A percentile compares a stretch with the other conserved stretches of the same genome.
Evolutionary conservation across 2,329 filamentous ascomycete species (phyloP).

Genomic region (Colletotrichum orchidophilum): DNA sequence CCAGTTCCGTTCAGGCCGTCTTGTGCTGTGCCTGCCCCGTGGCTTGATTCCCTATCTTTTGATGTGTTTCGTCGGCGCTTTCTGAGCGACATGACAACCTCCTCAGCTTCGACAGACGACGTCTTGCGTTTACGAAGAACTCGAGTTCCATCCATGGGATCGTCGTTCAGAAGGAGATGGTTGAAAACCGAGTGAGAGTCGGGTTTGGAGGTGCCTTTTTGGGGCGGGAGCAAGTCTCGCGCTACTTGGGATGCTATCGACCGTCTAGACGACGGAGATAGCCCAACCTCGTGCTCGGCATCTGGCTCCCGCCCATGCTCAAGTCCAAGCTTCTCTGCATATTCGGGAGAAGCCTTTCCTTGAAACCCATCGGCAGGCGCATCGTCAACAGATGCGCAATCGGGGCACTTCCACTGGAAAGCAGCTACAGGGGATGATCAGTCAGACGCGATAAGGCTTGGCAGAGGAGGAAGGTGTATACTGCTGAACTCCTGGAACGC

Average conservation of each 20-base stretch:
- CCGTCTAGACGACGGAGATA: conserved; percentile 56
- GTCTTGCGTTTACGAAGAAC: conserved; percentile 86
- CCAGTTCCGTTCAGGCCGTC: conserved; percentile 40
- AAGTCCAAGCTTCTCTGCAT: not conserved
- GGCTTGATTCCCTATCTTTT: conserved; percentile 49
- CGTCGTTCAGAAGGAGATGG: conserved; percentile 75
- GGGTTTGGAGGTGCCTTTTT: conserved; percentile 69
- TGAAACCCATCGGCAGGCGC: not conserved
- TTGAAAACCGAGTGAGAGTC: conserved; percentile 83
- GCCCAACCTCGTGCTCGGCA: not conserved
- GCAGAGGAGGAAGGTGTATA: conserved; percentile 52
- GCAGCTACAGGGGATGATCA: conserved; percentile 42
- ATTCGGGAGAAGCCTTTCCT: not conserved
- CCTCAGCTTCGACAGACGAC: conserved; percentile 72
- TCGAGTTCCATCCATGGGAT: conserved; percentile 79
- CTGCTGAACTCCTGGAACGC: conserved; percentile 54
- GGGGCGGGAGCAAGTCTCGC: conserved; percentile 76
- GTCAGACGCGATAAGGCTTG: not conserved
- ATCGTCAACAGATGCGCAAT: conserved; percentile 46
- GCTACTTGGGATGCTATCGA: conserved; percentile 73
- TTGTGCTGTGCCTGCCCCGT: conserved; percentile 46
- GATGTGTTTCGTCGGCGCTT: conserved; percentile 63
- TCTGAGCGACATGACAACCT: conserved; percentile 60
- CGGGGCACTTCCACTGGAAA: conserved; percentile 61
- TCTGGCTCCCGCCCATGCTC: conserved; percentile 4